These are phyloP conservation scores for Dictyostelium brefeldianum DNA, from an alignment of 78 protist genomes.

Conservation along the genomic window DNA sequence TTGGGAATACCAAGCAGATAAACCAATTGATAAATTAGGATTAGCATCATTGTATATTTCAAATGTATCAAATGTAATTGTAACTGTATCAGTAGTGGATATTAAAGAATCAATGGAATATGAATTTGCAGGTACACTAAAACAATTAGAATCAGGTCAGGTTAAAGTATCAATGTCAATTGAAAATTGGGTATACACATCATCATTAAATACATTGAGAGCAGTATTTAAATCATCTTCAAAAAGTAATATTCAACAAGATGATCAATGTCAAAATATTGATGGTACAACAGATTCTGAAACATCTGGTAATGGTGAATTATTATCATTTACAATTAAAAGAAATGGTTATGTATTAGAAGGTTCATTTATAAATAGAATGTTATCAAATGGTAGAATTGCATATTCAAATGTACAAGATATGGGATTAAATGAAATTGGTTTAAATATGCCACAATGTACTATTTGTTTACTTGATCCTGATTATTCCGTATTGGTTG, in stretches of 20 bases:
- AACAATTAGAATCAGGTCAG: conserved; percentile 1
- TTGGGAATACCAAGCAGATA: conserved; percentile 41
- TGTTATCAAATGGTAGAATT: conserved; percentile 35
- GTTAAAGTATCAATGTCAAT: conserved; percentile 38
- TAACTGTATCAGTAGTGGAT: not conserved
- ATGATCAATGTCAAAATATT: not conserved
- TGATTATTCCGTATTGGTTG: not conserved
- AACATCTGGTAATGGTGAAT: not conserved
- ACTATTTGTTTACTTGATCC: conserved; percentile 7
- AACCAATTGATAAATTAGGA: not conserved
- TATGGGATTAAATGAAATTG: not conserved
- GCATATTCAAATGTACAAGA: not conserved
- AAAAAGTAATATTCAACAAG: not conserved
- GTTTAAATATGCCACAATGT: conserved; percentile 22
- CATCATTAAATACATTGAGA: conserved; percentile 32
- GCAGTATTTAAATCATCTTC: conserved; percentile 7
- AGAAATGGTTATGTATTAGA: conserved; percentile 17
- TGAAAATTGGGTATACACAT: conserved; percentile 11
- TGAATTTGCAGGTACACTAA: conserved; percentile 45
- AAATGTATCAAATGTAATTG: not conserved
- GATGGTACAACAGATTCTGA: not conserved
- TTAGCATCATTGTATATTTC: not conserved
- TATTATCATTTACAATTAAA: conserved; percentile 29
- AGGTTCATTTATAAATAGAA: conserved; percentile 38
- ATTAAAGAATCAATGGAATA: not conserved